Percentiles rank a stretch among this genome's conserved stretches.
phyloP scores from a whole-genome alignment of 1,139 yeast species.

The Blastobotrys indianensis region DNA sequence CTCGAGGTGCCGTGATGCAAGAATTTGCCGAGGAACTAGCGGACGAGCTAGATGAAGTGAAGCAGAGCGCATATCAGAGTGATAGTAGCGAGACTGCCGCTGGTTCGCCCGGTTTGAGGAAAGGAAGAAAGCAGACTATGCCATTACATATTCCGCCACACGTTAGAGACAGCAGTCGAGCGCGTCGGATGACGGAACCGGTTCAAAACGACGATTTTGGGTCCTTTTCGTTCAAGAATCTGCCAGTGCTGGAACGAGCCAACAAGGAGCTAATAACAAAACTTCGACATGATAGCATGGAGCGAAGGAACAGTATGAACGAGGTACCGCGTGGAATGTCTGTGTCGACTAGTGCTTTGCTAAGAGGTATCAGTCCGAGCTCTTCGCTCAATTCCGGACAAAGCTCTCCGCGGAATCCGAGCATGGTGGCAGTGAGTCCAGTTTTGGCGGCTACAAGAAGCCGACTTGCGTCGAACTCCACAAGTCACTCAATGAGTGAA shows the following conservation, averaged over 20 bases:
- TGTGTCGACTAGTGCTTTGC: slow-evolving; percentile 15
- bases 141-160: slow-evolving; percentile 51
- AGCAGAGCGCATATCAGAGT: slow-evolving; percentile 14
- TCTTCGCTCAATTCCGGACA: slow-evolving; percentile 9
- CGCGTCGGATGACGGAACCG: slow-evolving; percentile 56
- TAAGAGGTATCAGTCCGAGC: slow-evolving; percentile 8
- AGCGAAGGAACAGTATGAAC: slow-evolving; percentile 22
- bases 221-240: slow-evolving; percentile 80
- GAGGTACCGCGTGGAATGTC: slow-evolving; percentile 24
- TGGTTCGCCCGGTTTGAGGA: slow-evolving; percentile 13
- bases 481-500: too few relatives aligned
- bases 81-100: slow-evolving; percentile 17
- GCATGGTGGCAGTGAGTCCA: not conserved
- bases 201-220: slow-evolving; percentile 71
- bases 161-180: slow-evolving; percentile 61
- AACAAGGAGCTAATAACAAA: slow-evolving; percentile 88
- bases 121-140: slow-evolving; percentile 17
- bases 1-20: slow-evolving; percentile 65
- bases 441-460: not conserved
- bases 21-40: slow-evolving; percentile 30
- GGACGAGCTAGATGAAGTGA: slow-evolving; percentile 11
- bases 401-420: slow-evolving; percentile 8
- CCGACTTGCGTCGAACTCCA: too few relatives aligned
- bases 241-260: slow-evolving; percentile 86
- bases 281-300: slow-evolving; percentile 74